These are phyloP conservation scores for Exophiala sp. DNA, from an alignment of 2,329 filamentous ascomycete species.

Conservation along the genomic window DNA sequence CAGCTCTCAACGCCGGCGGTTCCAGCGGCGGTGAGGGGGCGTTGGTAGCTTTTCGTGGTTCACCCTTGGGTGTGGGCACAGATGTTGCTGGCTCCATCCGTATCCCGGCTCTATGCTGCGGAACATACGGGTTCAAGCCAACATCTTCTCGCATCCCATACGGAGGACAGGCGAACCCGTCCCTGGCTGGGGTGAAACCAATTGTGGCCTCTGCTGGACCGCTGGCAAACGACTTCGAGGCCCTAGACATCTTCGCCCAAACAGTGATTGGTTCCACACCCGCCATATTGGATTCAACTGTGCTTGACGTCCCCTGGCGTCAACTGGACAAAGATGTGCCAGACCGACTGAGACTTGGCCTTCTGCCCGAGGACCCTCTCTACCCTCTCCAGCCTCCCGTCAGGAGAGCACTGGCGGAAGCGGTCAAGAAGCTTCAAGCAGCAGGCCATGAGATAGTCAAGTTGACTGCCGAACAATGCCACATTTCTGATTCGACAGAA, in stretches of 20 bases:
- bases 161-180: slow-evolving; percentile 27
- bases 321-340: slow-evolving; percentile 12
- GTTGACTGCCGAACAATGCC: slow-evolving; percentile 15
- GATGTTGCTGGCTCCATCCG: slow-evolving; percentile 38
- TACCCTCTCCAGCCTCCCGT: slow-evolving; percentile 51
- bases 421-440: slow-evolving; percentile 47
- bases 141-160: slow-evolving; percentile 32
- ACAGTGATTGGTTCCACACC: slow-evolving; percentile 24
- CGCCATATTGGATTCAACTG: slow-evolving; percentile 28
- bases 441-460: slow-evolving; percentile 45
- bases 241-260: slow-evolving; percentile 28
- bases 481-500: slow-evolving; percentile 21
- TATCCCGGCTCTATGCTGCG: slow-evolving; percentile 35
- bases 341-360: slow-evolving; percentile 42
- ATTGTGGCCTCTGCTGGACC: slow-evolving; percentile 21
- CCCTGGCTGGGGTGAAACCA: slow-evolving; percentile 25
- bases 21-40: slow-evolving; percentile 38
- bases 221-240: slow-evolving; percentile 30
- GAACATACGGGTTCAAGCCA: slow-evolving; percentile 37
- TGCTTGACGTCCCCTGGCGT: slow-evolving; percentile 29
- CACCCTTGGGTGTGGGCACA: slow-evolving; percentile 32
- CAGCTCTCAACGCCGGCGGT: slow-evolving; percentile 33
- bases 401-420: slow-evolving; percentile 42
- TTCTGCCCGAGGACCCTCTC: slow-evolving; percentile 44
- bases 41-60: slow-evolving; percentile 34